phyloP scores from a whole-genome alignment of 352 stramenopile species.

The Pythium plurisporium region DNA sequence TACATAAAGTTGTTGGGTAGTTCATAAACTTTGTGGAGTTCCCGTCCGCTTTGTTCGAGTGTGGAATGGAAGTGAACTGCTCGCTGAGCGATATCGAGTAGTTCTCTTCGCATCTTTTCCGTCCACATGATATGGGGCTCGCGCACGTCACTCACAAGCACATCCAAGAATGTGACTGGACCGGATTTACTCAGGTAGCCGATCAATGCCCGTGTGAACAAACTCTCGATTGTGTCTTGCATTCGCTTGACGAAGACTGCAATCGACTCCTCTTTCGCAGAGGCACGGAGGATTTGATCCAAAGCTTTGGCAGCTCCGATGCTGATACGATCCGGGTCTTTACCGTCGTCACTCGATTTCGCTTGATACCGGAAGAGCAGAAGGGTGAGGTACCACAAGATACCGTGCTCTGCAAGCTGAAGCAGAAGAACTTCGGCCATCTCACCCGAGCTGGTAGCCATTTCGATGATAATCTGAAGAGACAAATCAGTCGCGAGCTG shows the following conservation, averaged over 20 bases:
- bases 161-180: slow-evolving; percentile 61
- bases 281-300: slow-evolving; percentile 60
- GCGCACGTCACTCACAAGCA: slow-evolving; percentile 66
- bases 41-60: slow-evolving; percentile 45
- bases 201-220: slow-evolving; percentile 77
- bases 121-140: slow-evolving; percentile 88
- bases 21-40: slow-evolving; percentile 73
- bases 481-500: slow-evolving; percentile 67
- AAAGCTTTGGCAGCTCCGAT: slow-evolving; percentile 71
- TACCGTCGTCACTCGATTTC: slow-evolving; percentile 16
- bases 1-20: slow-evolving; percentile 75
- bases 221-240: slow-evolving; percentile 78
- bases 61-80: slow-evolving; percentile 70
- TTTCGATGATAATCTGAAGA: slow-evolving; percentile 79
- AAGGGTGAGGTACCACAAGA: slow-evolving; percentile 83
- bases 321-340: slow-evolving; percentile 59
- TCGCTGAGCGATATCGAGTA: slow-evolving; percentile 58
- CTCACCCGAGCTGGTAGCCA: slow-evolving; percentile 70
- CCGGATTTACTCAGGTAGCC: slow-evolving; percentile 62
- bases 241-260: slow-evolving; percentile 73
- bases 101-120: slow-evolving; percentile 72
- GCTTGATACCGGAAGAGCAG: slow-evolving; percentile 65
- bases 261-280: slow-evolving; percentile 69
- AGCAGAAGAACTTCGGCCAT: slow-evolving; percentile 81
- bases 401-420: slow-evolving; percentile 73